These are phyloP conservation scores for Cladosporium sp. DNA, from an alignment of 2,329 filamentous ascomycete species.

Conservation along the genomic window DNA sequence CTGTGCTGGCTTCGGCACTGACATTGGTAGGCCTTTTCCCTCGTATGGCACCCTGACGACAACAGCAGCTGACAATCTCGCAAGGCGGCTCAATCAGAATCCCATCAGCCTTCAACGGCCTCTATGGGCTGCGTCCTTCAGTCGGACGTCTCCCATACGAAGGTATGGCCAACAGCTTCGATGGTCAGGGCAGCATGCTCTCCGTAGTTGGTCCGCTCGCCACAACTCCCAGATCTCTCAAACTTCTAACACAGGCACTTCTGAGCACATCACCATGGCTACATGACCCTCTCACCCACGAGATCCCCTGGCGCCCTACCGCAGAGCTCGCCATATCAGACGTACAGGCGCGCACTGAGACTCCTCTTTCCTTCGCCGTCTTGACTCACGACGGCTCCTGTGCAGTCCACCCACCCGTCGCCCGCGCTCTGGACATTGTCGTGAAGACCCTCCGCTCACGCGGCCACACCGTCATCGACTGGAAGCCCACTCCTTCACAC, in stretches of 20 bases:
- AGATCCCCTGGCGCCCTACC: constrained; percentile 61
- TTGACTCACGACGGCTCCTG: constrained; percentile 50
- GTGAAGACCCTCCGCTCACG: constrained; percentile 46
- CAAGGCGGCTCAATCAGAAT: constrained; percentile 54
- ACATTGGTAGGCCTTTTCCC: constrained; percentile 47
- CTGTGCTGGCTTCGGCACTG: constrained; percentile 56
- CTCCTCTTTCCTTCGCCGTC: constrained; percentile 52
- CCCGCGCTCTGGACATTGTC: constrained; percentile 50
- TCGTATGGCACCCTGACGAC: background rate
- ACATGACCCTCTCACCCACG: constrained; percentile 60
- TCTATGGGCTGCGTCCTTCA: constrained; percentile 55
- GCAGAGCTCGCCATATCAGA: constrained; percentile 35
- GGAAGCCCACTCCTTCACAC: constrained; percentile 53
- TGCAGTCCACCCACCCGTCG: constrained; percentile 54
- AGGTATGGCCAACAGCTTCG: constrained; percentile 59
- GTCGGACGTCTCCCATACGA: constrained; percentile 52
- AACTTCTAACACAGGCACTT: constrained; percentile 53
- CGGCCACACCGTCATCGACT: constrained; percentile 57
- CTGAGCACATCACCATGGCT: constrained; percentile 61
- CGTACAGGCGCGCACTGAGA: constrained; percentile 20
- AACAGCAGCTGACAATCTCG: background rate
- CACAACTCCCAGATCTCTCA: constrained; percentile 51
- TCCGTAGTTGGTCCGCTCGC: constrained; percentile 63
- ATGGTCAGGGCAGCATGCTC: constrained; percentile 59
- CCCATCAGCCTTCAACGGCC: constrained; percentile 56